Percentiles rank a stretch among this genome's conserved stretches.
These are phyloP conservation scores for Xylaria digitata DNA, from an alignment of 2,329 filamentous ascomycete genomes.

Conservation along the genomic window DNA sequence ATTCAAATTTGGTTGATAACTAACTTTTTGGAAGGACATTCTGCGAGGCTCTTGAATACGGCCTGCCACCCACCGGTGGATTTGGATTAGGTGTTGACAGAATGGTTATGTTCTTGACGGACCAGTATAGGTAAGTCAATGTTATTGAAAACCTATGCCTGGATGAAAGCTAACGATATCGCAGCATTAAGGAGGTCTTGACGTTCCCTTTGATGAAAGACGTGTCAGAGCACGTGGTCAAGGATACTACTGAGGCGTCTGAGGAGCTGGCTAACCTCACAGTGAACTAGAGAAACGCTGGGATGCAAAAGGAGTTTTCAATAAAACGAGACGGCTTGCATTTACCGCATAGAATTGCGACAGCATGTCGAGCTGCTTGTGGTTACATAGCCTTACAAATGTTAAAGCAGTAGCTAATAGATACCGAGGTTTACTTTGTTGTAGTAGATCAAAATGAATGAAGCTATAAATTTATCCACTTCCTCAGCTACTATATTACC, in stretches of 20 bases:
- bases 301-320: neutral
- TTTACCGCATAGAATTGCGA: neutral
- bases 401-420: neutral
- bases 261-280: constrained; percentile 17
- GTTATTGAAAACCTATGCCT: neutral
- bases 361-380: neutral
- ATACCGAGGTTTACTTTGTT: constrained; percentile 6
- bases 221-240: constrained; percentile 22
- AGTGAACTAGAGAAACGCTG: constrained; percentile 13
- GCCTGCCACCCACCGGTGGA: constrained; percentile 91
- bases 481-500: neutral
- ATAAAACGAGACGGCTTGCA: no score
- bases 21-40: constrained; percentile 69
- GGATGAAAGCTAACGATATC: constrained; percentile 26
- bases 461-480: neutral
- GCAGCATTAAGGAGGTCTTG: constrained; percentile 87
- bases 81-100: constrained; percentile 91
- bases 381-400: neutral
- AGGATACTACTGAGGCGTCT: constrained; percentile 18
- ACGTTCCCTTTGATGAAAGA: constrained; percentile 96
- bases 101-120: constrained; percentile 93
- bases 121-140: constrained; percentile 76
- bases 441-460: constrained; percentile 3
- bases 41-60: constrained; percentile 88
- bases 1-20: neutral